phyloP scores from a whole-genome alignment of 768 basidiomycete species.

The Infundibulicybe gibba region DNA sequence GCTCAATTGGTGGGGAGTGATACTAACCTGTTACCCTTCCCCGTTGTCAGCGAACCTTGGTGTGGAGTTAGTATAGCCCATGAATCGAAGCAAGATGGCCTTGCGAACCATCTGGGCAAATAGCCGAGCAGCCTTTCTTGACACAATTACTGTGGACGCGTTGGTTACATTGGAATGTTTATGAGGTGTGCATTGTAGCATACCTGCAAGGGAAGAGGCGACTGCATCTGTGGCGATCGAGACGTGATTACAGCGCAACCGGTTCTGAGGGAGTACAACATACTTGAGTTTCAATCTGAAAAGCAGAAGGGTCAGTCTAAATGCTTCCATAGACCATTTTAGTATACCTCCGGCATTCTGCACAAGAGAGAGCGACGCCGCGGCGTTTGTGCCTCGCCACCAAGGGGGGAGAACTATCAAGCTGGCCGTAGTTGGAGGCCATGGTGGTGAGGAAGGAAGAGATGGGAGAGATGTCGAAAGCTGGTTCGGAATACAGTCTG shows the following conservation, averaged over 20 bases:
- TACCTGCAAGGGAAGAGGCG: conserved; percentile 1
- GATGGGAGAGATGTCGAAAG: not conserved
- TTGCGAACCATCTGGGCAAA: conserved; percentile 60
- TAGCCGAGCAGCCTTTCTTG: conserved; percentile 56
- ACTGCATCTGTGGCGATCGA: conserved; percentile 55
- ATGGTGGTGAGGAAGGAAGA: not conserved
- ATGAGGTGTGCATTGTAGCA: not conserved
- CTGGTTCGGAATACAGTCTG: not conserved
- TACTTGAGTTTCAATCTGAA: conserved; percentile 66
- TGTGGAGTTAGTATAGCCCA: conserved; percentile 8
- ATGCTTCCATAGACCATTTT: too few relatives aligned
- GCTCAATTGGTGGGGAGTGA: conserved; percentile 1
- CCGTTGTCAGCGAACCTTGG: conserved; percentile 65
- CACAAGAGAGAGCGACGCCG: conserved; percentile 58
- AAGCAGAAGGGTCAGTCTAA: conserved; percentile 9
- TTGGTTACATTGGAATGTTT: not conserved
- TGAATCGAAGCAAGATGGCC: conserved; percentile 7
- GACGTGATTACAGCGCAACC: conserved; percentile 52
- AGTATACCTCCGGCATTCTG: conserved; percentile 62
- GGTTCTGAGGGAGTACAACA: conserved; percentile 16
- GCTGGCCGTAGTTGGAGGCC: conserved; percentile 11
- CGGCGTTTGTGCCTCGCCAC: conserved; percentile 45
- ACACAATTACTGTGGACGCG: conserved; percentile 41
- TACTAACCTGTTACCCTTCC: conserved; percentile 64
- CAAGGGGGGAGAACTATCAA: conserved; percentile 24